Base-by-base conservation (phyloP, 2,329 filamentous ascomycete genomes). In the Fusarium caatingaense region DNA sequence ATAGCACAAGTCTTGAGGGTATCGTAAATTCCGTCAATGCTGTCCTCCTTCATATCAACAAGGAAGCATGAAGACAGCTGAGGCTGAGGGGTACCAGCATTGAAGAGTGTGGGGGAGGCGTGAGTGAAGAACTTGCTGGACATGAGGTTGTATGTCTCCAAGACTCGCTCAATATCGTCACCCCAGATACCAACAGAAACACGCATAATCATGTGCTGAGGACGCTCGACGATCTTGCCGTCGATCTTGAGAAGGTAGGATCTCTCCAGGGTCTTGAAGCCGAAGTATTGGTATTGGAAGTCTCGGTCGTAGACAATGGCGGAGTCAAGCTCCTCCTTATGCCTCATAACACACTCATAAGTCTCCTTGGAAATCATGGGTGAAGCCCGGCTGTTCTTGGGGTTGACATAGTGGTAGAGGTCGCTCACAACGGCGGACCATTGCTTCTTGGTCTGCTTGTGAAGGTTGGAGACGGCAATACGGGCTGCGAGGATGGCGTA, bases 401-500 rank as follows among this genome's bases (percentile, higher is more conserved):
- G 94, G 85, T 99, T 99, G 82, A 97, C 86, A 82, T 98, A 99
- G 85, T 96, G 88, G 84, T 95, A 98, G 44, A 99, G 89, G 77
- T 99, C 96, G 76, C 89, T 91, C 76, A 99, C 88, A 64, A 99
- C 96, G 51, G 93, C 87, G n/a, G 96, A 98, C 86, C 97, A 99
- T 80, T 98, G 95, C 88, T 99, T 99, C 89, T 98, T 98, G 72
- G 96, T 99, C 88, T 99, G 96, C 86, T 99, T 99, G 91, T 99
- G 96, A 64, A 99, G 92, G 85, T 99, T 99, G 78, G 96, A 99
- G 58, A 99, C 96, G 75, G 96, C 96, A 79, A 99, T 98, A 84
- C 96, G 94, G 73, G 96, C 96, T 72, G 96, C 96, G 64, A 99
- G 93, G 80, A 98, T 97, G 80, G 96, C 96, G 81, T 99, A 99